Evolutionary conservation across 2,329 filamentous ascomycete species (phyloP), one percentile per base, ranked within the genome.

Genomic region (Venturia effusa): DNA sequence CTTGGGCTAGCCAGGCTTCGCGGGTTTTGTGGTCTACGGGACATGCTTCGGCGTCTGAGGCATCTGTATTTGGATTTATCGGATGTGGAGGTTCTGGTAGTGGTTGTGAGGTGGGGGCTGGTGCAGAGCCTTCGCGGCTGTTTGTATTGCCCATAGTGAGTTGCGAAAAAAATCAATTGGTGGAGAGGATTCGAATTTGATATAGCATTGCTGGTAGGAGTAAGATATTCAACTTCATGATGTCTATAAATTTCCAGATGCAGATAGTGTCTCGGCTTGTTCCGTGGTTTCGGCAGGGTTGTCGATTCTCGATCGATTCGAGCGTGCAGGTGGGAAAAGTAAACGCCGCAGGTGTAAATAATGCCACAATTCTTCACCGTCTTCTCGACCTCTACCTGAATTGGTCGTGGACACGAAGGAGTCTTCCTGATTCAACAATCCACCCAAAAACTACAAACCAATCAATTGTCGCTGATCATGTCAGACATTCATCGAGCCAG

Each of bases 1-100:
- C 85, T 72, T 90, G 85, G 64, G 83, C 80, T 43, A 97, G 83
- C 93, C 93, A 99, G 70, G 88, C 85, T 70, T 92, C 88, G 70
- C 94, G 88, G 62, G 91, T 88, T 71, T 90, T 89, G 77, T 92
- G 89, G 77, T 97, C 92, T 71, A 97, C 91, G 5, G 94, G 94
- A 71, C 94, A 97, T 65, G 80, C 81, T 48, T 75, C 75, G 54
- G 73, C 71, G 67, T 51, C 22, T 27, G 45, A 51, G 78, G 74
- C 70, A 61, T 43, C 22, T 61, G 55, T 15, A 3, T 34, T 37
- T n/a, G 39, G 59, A 27, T 61, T 22, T 39, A 34, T 64, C 39
- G 34, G 17, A 37, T 41, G 41, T 51, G 40, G 39, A 39, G 40
- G 32, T 62, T 17, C 8, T n/a, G 17, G 24, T 27, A 24, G 30